Evolutionary conservation across 345 rosid genomes (phyloP).

Genomic region (Salix purpurea): DNA sequence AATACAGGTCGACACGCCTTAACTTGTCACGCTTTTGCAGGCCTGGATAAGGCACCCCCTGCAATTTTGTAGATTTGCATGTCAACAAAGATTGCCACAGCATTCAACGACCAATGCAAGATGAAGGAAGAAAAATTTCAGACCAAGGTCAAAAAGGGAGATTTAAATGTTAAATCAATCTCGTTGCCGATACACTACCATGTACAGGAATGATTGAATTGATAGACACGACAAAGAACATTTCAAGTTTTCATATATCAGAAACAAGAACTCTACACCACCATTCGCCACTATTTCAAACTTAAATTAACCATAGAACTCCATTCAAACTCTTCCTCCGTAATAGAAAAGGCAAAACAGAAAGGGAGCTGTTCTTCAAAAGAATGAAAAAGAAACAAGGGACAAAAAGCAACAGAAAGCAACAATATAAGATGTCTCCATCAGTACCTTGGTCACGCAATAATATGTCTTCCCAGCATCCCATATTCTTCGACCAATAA

Average conservation of each 20-base stretch:
- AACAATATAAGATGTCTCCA: not conserved
- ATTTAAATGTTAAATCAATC: not conserved
- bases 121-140: not conserved
- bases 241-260: not conserved
- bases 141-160: not conserved
- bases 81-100: not conserved
- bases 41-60: slow-evolving; percentile 69
- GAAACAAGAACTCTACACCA: not conserved
- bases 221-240: not conserved
- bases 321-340: not conserved
- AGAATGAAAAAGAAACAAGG: not conserved
- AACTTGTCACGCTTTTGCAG: slow-evolving; percentile 81
- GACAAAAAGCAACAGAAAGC: not conserved
- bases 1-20: slow-evolving; percentile 80
- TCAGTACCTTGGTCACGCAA: slow-evolving; percentile 83
- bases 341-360: not conserved
- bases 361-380: not conserved
- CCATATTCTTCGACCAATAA: slow-evolving; percentile 89
- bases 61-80: slow-evolving; percentile 7
- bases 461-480: slow-evolving; percentile 71
- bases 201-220: not conserved
- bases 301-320: not conserved
- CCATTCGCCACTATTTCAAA: not conserved
- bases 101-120: not conserved
- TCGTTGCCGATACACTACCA: not conserved